These are phyloP conservation scores for Mycosphaerella arachidis DNA, from an alignment of 2,329 filamentous ascomycete species.

Conservation along the genomic window DNA sequence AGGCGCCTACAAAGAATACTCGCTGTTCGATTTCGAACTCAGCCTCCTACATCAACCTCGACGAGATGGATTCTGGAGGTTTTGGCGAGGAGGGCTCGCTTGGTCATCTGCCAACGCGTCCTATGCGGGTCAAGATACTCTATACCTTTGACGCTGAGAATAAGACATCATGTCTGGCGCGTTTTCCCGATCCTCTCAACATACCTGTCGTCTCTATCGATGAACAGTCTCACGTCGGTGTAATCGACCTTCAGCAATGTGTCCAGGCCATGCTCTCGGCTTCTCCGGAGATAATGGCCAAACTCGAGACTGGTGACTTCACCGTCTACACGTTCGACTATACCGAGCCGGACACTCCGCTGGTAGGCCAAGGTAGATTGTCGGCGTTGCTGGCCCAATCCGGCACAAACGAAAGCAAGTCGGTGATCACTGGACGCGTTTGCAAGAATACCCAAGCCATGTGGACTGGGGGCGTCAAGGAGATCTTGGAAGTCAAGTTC, in stretches of 20 bases:
- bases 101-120: constrained; percentile 35
- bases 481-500: constrained; percentile 89
- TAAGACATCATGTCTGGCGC: constrained; percentile 83
- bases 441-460: constrained; percentile 79
- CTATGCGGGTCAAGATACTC: constrained; percentile 77
- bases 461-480: constrained; percentile 75
- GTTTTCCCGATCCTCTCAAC: constrained; percentile 72
- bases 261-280: constrained; percentile 72
- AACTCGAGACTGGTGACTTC: constrained; percentile 69
- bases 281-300: constrained; percentile 79
- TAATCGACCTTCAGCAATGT: constrained; percentile 82
- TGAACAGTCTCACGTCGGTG: constrained; percentile 73
- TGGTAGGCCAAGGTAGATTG: constrained; percentile 93
- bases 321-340: constrained; percentile 97
- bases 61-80: constrained; percentile 22
- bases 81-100: constrained; percentile 24
- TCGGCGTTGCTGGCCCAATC: constrained; percentile 71
- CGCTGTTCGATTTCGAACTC: constrained; percentile 13
- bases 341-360: constrained; percentile 86
- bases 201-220: constrained; percentile 79
- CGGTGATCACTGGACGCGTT: constrained; percentile 81
- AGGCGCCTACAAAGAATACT: constrained; percentile 15
- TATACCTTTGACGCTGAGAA: constrained; percentile 91
- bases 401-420: constrained; percentile 56
- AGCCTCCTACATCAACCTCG: constrained; percentile 21